Evolutionary conservation across 129 eudicot genomes (phyloP).

Genomic region (Pseudognaphalium luteoalbum): DNA sequence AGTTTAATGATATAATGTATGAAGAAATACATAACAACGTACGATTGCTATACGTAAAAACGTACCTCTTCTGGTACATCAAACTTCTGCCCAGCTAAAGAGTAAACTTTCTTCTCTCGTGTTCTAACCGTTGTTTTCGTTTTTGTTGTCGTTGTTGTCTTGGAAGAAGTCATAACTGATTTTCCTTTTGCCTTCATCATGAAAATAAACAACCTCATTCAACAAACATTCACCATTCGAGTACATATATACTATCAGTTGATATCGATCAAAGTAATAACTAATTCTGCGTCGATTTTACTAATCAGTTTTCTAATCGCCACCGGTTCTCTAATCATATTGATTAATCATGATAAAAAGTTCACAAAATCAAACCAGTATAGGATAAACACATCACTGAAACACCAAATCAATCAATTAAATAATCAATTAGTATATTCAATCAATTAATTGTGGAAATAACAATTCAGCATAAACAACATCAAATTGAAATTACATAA

Average conservation of each 20-base stretch:
- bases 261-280: background rate
- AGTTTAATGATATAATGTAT: background rate
- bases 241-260: background rate
- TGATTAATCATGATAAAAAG: background rate
- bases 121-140: constrained; percentile 42
- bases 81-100: constrained; percentile 76
- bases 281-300: no score
- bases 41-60: background rate
- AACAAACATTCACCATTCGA: constrained; percentile 5
- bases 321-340: background rate
- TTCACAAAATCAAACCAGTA: background rate
- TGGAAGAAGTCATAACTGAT: constrained; percentile 48
- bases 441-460: background rate
- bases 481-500: background rate
- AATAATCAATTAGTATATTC: no score
- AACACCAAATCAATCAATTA: constrained; percentile 15
- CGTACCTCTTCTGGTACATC: constrained; percentile 89
- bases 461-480: background rate
- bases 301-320: background rate
- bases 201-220: constrained; percentile 28
- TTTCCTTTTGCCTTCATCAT: constrained; percentile 73
- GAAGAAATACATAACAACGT: background rate
- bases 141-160: constrained; percentile 30
- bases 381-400: background rate
- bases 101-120: constrained; percentile 74